These are phyloP conservation scores for Insectozyma bohioensis DNA, from an alignment of 1,139 yeast genomes.

Conservation along the genomic window DNA sequence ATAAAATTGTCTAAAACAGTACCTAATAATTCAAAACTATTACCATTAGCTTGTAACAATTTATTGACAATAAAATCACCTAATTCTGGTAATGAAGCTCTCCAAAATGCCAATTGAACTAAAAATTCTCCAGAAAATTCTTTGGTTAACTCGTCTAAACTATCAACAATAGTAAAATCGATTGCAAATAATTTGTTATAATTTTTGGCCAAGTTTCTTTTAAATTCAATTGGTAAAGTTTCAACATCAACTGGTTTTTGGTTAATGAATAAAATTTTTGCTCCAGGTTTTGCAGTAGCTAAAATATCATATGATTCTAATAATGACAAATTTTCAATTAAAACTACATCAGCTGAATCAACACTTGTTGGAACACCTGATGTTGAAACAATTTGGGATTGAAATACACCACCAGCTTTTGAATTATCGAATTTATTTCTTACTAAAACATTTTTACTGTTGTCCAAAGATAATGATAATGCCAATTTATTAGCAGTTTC, in stretches of 20 bases:
- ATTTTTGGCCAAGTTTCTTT: slow-evolving; percentile 54
- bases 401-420: slow-evolving; percentile 73
- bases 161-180: slow-evolving; percentile 62
- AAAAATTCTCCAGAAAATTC: slow-evolving; percentile 79
- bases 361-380: slow-evolving; percentile 33
- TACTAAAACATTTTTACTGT: slow-evolving; percentile 50
- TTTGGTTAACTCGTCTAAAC: slow-evolving; percentile 56
- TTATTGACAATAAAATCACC: slow-evolving; percentile 72
- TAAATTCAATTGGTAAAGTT: slow-evolving; percentile 52
- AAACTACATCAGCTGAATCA: slow-evolving; percentile 60
- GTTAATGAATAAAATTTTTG: slow-evolving; percentile 52
- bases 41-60: slow-evolving; percentile 78
- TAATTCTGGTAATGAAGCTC: slow-evolving; percentile 60
- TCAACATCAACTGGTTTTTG: slow-evolving; percentile 44
- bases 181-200: slow-evolving; percentile 52
- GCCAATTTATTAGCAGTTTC: slow-evolving; percentile 67
- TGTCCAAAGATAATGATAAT: slow-evolving; percentile 69
- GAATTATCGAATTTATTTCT: slow-evolving; percentile 72
- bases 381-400: slow-evolving; percentile 64
- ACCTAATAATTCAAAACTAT: slow-evolving; percentile 79
- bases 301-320: slow-evolving; percentile 60
- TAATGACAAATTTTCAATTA: slow-evolving; percentile 60
- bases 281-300: slow-evolving; percentile 57
- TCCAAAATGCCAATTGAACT: slow-evolving; percentile 81
- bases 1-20: slow-evolving; percentile 76